Evolutionary conservation across 1,284 basidiomycete genomes (phyloP), one percentile per base, ranked within the genome.

Genomic region (Apiotrichum laibachii): DNA sequence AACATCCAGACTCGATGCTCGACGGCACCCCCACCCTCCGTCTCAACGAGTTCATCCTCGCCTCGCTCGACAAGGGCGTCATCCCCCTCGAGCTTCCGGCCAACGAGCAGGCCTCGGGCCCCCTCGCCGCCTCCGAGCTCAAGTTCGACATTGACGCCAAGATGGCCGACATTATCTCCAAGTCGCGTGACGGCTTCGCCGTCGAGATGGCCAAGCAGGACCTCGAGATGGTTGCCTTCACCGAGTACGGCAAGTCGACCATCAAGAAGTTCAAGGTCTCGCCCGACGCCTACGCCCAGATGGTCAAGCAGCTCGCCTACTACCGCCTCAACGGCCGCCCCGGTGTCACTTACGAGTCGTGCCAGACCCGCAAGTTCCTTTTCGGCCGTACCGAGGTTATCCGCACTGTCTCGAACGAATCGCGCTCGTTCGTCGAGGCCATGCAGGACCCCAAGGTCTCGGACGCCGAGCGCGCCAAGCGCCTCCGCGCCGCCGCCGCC

Each of bases 1-100:
- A 21, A 43, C 39, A 2, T 18, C 21, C 54, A 77, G 74, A 80
- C 66, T 79, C 77, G 9, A 72, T 79, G 72, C 70, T 81, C 47
- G 95, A 97, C 72, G 95, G 95, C 48, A 98, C 93, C 0, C 90
- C 95, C 0, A 98, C 95, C 0, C 81, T 97, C 37, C 88, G 95
- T 56, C 80, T 98, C 82, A 98, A 96, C 81, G 95, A 99, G 77
- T 99, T 94, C 77, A 81, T 92, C 56, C 80, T 98, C 46, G 90
- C 86, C 16, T 84, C 88, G 1, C 81, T 98, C 48, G 86, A 86
- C 8, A 81, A 84, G n/a, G 85, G 85, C 69, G 93, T 90, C 77
- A 83, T 90, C 63, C 87, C 93, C 64, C 77, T 84, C 35, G 81
- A 81, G 59, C 67, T 75, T 1, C 82, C 82, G 19, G 76, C 79